Base-by-base conservation (phyloP, 768 basidiomycete genomes). In the Crepidotus variabilis region DNA sequence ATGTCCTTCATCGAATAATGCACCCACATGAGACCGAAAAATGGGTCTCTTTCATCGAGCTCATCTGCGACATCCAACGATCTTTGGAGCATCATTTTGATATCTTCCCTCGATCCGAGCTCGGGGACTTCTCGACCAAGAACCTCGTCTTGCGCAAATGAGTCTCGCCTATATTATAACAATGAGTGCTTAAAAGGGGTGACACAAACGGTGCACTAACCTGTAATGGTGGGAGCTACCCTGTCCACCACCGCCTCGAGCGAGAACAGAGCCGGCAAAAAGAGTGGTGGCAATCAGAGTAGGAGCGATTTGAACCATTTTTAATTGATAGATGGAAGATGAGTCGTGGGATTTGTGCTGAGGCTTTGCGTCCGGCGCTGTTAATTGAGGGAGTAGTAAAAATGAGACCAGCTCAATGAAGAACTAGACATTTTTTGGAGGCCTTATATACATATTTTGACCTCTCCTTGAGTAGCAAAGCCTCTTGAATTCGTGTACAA, bases 371-470 rank as follows among this genome's bases (percentile, higher is more conserved):
- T 21, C 36, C 35, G 48, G 45, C 43, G 47, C 54, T 28, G 46
- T 14, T n/a, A 32, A 11, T 23, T 28, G 35, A 28, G 48, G 21
- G 36, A 51, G 16, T 48, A 35, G 48, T 50, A 21, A 34, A 43
- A 47, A 48, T 58, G 57, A 58, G 57, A 50, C 57, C 57, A 58
- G 57, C 57, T 58, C 52, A 50, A 35, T 58, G 57, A 50, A 51
- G 57, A 58, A 50, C 14, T 11, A 3, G 39, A 43, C 39, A 43
- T 16, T 14, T 14, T 43, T 14, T 14, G 18, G 39, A 3, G 13
- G 14, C 39, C 39, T 43, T 43, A 43, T 43, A 43, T 43, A 43
- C 39, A 14, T 4, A 28, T 4, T 28, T 5, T 11, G 5, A 3
- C 39, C 39, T 43, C 18, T 14, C 5, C 39, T 43, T 43, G 5